phyloP scores from a whole-genome alignment of 768 basidiomycete species.

The Suillus subaureus region DNA sequence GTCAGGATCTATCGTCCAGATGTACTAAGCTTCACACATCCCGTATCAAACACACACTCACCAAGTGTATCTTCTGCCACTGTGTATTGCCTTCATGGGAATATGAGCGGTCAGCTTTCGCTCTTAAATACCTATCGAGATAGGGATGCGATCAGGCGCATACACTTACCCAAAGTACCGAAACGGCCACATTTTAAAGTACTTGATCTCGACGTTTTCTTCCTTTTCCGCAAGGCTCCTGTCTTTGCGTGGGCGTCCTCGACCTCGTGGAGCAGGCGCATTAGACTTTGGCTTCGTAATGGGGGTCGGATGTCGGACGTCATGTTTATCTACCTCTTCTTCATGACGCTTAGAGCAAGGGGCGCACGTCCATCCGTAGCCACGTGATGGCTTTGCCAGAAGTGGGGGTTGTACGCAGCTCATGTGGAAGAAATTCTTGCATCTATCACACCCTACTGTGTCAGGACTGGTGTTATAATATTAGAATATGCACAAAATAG shows the following conservation, averaged over 20 bases:
- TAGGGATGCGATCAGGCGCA: background rate
- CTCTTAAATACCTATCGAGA: constrained; percentile 4
- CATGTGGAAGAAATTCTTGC: constrained; percentile 96
- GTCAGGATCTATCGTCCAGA: constrained; percentile 74
- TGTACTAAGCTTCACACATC: constrained; percentile 19
- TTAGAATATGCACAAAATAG: constrained; percentile 21
- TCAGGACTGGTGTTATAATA: constrained; percentile 57
- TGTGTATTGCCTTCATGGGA: constrained; percentile 71
- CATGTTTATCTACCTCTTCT: constrained; percentile 79
- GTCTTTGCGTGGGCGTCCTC: constrained; percentile 80
- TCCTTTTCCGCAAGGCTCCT: constrained; percentile 72
- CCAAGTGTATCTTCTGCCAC: constrained; percentile 91
- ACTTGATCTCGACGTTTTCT: constrained; percentile 76
- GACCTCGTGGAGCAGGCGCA: constrained; percentile 70
- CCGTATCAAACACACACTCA: constrained; percentile 36
- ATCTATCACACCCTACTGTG: constrained; percentile 87
- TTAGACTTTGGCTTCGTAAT: constrained; percentile 63
- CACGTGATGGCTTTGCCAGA: constrained; percentile 87
- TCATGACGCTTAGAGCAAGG: constrained; percentile 89
- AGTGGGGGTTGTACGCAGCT: constrained; percentile 90
- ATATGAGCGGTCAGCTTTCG: constrained; percentile 16
- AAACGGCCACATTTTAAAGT: constrained; percentile 92
- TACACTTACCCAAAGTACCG: constrained; percentile 90
- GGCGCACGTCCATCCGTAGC: constrained; percentile 97
- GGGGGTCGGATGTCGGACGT: constrained; percentile 61